These are phyloP conservation scores for Penicillium malachiteum DNA, from an alignment of 495 filamentous ascomycete genomes.

Conservation along the genomic window DNA sequence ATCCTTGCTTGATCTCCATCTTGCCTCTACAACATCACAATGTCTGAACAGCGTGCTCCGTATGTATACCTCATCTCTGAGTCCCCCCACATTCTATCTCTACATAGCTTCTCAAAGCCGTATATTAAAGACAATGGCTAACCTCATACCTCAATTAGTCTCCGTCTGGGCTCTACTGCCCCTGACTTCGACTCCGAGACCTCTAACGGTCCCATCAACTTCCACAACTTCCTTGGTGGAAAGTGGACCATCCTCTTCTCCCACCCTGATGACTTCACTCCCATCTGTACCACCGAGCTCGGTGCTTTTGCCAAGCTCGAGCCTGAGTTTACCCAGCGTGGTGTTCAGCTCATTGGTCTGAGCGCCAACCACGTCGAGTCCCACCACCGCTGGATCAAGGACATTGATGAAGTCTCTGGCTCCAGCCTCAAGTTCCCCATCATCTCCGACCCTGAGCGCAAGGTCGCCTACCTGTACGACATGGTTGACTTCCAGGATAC, in stretches of 20 bases:
- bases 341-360: slow-evolving; percentile 93
- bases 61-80: slow-evolving; percentile 30
- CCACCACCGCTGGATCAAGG: slow-evolving; percentile 62
- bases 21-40: slow-evolving; percentile 31
- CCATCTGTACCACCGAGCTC: slow-evolving; percentile 98
- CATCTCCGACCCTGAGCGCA: slow-evolving; percentile 65
- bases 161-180: slow-evolving; percentile 86
- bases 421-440: slow-evolving; percentile 64
- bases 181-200: slow-evolving; percentile 94
- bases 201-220: slow-evolving; percentile 87
- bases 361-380: slow-evolving; percentile 59
- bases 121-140: not conserved
- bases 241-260: slow-evolving; percentile 97
- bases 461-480: slow-evolving; percentile 65
- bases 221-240: slow-evolving; percentile 95
- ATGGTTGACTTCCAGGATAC: slow-evolving; percentile 62
- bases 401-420: slow-evolving; percentile 62
- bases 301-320: slow-evolving; percentile 96
- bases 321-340: slow-evolving; percentile 92
- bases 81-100: not conserved
- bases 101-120: not conserved
- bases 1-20: slow-evolving; percentile 3
- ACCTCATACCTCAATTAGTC: slow-evolving; percentile 35
- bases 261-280: slow-evolving; percentile 85
- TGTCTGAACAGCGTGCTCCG: slow-evolving; percentile 52